Base-by-base conservation (phyloP, 2,329 filamentous ascomycete species). In the Trichophyton mentagrophytes region DNA sequence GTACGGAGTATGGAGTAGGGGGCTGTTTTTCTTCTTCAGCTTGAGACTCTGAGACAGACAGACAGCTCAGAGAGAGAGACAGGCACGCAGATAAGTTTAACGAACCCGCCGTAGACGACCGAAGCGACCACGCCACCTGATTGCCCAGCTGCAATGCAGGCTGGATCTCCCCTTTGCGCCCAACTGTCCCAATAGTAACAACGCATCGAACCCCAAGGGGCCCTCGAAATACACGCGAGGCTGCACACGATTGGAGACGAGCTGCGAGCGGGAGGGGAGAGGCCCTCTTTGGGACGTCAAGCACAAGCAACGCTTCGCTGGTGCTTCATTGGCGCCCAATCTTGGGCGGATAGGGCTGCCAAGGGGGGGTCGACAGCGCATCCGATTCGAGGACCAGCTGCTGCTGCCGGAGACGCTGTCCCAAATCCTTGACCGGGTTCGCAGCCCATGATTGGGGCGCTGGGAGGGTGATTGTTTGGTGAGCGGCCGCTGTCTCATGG, bases 301-400 rank as follows among this genome's bases (percentile, higher is more conserved):
- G 49, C 49, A 55, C 49, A n/a, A 55, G 49, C 49, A 55, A 17
- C 25, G 49, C 49, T 33, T 33, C 49, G 49, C 17, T 36, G 49
- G 30, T 36, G 49, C 49, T 49, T 42, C 60, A 59, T 59, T 47
- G 60, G 42, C 60, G 44, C 60, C 60, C 60, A 61, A 61, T 61
- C 55, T 27, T 38, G 40, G 30, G 27, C n/a, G 44, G 42, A 51
- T 57, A 42, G 40, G 57, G 60, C 57, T 61, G 49, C 57, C 44
- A 61, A 61, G 57, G 47, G 51, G 47, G 51, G 51, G 17, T 2
- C 49, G 22, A 55, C 51, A n/a, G 36, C 57, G 55, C 60, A 55
- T 55, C 49, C 49, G 49, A 55, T 55, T 55, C 49, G 49, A 55
- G 49, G 49, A 55, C 49, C 49, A 36, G 49, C 33, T 27, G 49